Conservation (phyloP, 164 flowering plant species). For the Pachysandra terminalis region DNA sequence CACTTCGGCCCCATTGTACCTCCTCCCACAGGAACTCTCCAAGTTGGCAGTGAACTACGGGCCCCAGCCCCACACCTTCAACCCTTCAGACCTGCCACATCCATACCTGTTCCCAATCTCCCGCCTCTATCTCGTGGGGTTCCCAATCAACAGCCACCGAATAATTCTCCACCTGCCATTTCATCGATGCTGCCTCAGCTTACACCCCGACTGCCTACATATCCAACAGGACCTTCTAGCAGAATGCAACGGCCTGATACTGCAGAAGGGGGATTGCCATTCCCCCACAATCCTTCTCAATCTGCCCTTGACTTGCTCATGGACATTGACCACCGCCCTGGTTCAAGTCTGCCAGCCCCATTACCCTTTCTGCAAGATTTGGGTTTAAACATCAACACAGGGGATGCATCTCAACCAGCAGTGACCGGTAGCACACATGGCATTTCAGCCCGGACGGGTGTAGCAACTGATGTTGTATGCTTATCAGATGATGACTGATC, state of each 20-base stretch:
- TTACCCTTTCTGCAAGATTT: slow-evolving; percentile 9
- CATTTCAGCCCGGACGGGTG: slow-evolving; percentile 7
- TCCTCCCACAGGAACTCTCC: slow-evolving; percentile 23
- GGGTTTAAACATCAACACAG: slow-evolving; percentile 5
- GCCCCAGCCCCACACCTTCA: slow-evolving; percentile 64
- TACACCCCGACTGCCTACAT: slow-evolving; percentile 11
- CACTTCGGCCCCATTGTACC: slow-evolving; percentile 20
- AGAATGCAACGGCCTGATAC: slow-evolving; percentile 12
- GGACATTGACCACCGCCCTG: slow-evolving; percentile 20
- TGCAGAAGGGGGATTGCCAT: slow-evolving; percentile 7
- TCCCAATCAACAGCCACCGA: slow-evolving; percentile 18
- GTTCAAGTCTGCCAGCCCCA: slow-evolving; percentile 11
- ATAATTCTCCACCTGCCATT: slow-evolving; percentile 6
- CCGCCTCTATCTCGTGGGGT: slow-evolving; percentile 14
- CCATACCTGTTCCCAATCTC: slow-evolving; percentile 14
- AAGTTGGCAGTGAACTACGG: slow-evolving; percentile 32
- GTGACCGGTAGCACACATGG: background rate
- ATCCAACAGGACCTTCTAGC: slow-evolving; percentile 10
- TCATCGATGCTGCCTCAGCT: slow-evolving; percentile 17
- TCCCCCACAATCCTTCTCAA: slow-evolving; percentile 4
- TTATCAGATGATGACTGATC: slow-evolving; percentile 60
- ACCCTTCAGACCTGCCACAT: slow-evolving; percentile 30
- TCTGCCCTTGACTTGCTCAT: slow-evolving; percentile 22
- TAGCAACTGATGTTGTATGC: slow-evolving; percentile 35
- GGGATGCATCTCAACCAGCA: slow-evolving; percentile 10